Base-by-base conservation (phyloP, 1,284 basidiomycete species). In the Cutaneotrichosporon sp. region DNA sequence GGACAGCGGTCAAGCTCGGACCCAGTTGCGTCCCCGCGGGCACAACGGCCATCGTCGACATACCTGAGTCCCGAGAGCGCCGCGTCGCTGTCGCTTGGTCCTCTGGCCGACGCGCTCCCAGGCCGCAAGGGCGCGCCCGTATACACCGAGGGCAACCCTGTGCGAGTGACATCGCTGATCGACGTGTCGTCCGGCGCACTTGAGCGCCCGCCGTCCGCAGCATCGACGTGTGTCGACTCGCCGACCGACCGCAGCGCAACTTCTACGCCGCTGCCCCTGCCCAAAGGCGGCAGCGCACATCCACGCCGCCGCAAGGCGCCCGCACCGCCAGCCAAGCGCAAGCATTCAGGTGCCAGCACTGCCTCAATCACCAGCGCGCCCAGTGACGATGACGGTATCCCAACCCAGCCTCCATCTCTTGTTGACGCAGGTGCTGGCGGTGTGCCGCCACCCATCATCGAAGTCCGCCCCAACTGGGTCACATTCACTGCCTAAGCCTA, bases 371-470 rank as follows among this genome's bases (percentile, higher is more conserved):
- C 26, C 26, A 45, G 42, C 15, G 39, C 51, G 10, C 26, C 20
- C 35, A 49, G 38, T 23, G 55, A 49, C 39, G 54, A 53, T 1
- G 55, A 48, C 26, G 33, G 39, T 9, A 36, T 37, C 43, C 46
- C 33, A 15, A 37, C 26, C 17, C 26, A 20, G 8, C 38, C 48
- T 14, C 46, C 49, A 9, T 63, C 65, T 23, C 52, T 69, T 35
- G 59, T 67, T 3, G 56, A 59, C n/a, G 52, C 58, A 34, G 69
- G 65, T 2, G 64, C 56, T 9, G 60, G 61, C 33, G 59, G 63
- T 5, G 66, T 70, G 13, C 67, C 69, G 1, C 59, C 68, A 20
- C 65, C 69, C 3, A 66, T 70, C 35, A 67, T 70, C 30, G 68
- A 72, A 52, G 58, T 52, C 15, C 35, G 45, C 10, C 57, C 60